Base-by-base conservation (phyloP, 345 rosid species). In the Durio zibethinus region DNA sequence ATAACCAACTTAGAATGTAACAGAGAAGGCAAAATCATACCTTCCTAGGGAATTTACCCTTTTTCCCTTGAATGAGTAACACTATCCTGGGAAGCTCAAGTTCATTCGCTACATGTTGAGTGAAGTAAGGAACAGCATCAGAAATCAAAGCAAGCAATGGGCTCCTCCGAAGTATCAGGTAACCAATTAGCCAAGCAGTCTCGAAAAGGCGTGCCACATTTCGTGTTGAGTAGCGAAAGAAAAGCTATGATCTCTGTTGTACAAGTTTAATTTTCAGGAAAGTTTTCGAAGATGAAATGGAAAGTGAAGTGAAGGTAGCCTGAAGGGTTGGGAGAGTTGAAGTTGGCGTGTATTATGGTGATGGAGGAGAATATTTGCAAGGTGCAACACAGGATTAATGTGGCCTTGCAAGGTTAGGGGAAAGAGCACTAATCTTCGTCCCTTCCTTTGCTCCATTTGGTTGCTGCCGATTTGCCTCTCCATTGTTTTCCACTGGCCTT, bases 261-360 rank as follows among this genome's bases (percentile, higher is more conserved):
- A 73, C 5, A 78, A 35, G 68, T 63, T 33, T 27, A 48, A 20
- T 16, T n/a, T 38, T 73, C 78, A 0, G 67, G 36, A 2, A 87
- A n/a, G 62, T 75, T 75, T 4, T 79, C 81, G 7, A 79, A 48
- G 57, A 90, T 77, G 27, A 82, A 76, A 69, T 69, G 70, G 63
- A 91, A 90, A 57, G 78, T 61, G 76, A 91, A 86, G 83, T 77
- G 82, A 53, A 90, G 89, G 76, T 84, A 72, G 45, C 70, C 77
- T 20, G 87, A 81, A 60, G 91, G 78, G 57, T 87, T 67, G 0
- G 90, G 92, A 15, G 76, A 85, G 88, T 90, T 91, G 82, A 76
- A 84, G 8, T 72, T 74, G 43, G 91, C 85, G 78, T 88, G 90
- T 77, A 89, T 75, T 9, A 89, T 69, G 36, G 85, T 78, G 78